Evolutionary conservation across 129 eudicot genomes (phyloP).

Genomic region (Centella asiatica): DNA sequence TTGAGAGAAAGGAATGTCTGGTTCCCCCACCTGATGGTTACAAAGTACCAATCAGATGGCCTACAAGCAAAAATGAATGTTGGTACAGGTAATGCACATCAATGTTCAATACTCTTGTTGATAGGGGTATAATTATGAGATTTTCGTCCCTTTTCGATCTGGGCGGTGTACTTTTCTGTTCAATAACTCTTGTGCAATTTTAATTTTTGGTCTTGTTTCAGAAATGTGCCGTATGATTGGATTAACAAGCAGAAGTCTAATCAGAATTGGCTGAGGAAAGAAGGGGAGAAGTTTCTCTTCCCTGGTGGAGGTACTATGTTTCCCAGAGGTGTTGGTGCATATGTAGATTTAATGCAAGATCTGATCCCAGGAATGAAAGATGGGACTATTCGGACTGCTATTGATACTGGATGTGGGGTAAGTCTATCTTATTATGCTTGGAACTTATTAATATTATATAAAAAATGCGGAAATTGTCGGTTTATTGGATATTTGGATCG

Average conservation of each 20-base stretch:
- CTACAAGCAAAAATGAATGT: conserved; percentile 91
- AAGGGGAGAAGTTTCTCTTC: conserved; percentile 91
- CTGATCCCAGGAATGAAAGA: conserved; percentile 93
- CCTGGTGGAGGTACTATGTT: conserved; percentile 99
- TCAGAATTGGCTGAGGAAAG: conserved; percentile 90
- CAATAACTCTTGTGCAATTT: not conserved
- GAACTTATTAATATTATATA: not conserved
- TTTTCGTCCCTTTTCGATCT: no score
- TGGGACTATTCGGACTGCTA: conserved; percentile 88
- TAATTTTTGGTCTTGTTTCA: conserved; percentile 16
- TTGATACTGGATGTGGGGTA: conserved; percentile 99
- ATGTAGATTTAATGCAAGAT: conserved; percentile 83
- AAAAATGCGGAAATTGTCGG: not conserved
- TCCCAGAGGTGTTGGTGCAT: conserved; percentile 84
- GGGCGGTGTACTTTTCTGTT: not conserved
- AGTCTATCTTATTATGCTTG: conserved; percentile 22
- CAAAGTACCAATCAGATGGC: conserved; percentile 93
- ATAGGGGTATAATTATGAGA: no score
- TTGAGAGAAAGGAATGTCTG: conserved; percentile 87
- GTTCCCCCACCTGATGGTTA: conserved; percentile 97
- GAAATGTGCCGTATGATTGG: conserved; percentile 98
- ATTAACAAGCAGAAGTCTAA: conserved; percentile 93
- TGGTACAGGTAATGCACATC: conserved; percentile 86
- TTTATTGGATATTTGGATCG: not conserved
- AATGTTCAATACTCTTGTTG: no score